Evolutionary conservation across 495 filamentous ascomycete genomes (phyloP).

Genomic region (Parathielavia appendiculata): DNA sequence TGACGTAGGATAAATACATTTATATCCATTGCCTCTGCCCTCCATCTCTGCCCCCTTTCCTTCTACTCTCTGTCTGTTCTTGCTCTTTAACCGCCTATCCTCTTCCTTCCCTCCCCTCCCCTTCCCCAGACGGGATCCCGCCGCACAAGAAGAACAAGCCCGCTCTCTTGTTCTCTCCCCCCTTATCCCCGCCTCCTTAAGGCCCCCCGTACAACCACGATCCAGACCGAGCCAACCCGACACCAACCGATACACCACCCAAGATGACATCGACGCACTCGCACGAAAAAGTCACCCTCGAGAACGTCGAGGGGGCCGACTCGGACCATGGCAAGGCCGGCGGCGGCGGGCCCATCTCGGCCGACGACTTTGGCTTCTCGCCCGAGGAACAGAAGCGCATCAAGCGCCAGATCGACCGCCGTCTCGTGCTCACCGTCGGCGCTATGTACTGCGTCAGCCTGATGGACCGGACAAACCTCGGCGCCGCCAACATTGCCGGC

Average conservation of each 20-base stretch:
- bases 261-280: slow-evolving; percentile 5
- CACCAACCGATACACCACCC: neutral
- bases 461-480: slow-evolving; percentile 66
- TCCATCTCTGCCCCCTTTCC: neutral
- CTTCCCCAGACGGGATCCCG: neutral
- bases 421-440: slow-evolving; percentile 59
- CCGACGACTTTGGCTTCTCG: slow-evolving; percentile 34
- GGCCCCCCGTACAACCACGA: neutral
- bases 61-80: neutral
- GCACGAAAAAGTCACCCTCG: slow-evolving; percentile 17
- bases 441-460: slow-evolving; percentile 60
- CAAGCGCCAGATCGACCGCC: slow-evolving; percentile 56
- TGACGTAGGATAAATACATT: slow-evolving; percentile 4
- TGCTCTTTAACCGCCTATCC: too few species aligned
- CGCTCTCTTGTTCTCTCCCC: slow-evolving; percentile 1
- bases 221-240: neutral
- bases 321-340: slow-evolving; percentile 3
- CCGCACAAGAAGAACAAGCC: neutral
- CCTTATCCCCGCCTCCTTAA: neutral
- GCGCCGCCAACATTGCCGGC: slow-evolving; percentile 57
- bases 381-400: slow-evolving; percentile 40
- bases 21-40: neutral
- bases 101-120: neutral
- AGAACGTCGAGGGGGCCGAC: slow-evolving; percentile 18
- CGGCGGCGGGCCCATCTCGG: neutral